Evolutionary conservation across 768 basidiomycete genomes (phyloP).

Genomic region (Lentinus tigrinus): DNA sequence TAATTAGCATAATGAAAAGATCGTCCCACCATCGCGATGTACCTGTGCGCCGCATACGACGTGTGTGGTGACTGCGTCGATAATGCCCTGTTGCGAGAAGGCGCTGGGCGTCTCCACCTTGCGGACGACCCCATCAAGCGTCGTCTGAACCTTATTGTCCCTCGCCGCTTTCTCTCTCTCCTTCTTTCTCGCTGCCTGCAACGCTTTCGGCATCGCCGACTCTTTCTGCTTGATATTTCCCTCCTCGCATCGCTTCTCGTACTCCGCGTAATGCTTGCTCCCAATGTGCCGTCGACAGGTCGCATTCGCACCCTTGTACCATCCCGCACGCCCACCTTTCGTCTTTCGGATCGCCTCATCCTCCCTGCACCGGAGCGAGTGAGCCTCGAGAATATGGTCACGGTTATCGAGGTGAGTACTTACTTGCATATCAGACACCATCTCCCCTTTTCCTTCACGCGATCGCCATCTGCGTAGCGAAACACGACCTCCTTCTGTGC

Average conservation of each 20-base stretch:
- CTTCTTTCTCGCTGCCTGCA: too few relatives aligned
- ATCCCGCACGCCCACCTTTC: not conserved
- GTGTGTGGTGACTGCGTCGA: not conserved
- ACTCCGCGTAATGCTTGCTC: not conserved
- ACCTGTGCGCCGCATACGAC: not conserved
- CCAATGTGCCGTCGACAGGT: not conserved
- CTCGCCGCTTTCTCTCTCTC: not conserved
- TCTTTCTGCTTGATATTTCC: not conserved
- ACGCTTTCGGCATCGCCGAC: too few relatives aligned
- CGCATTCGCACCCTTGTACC: not conserved
- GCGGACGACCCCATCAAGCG: not conserved
- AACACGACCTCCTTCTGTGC: not conserved
- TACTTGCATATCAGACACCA: not conserved
- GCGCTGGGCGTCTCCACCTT: not conserved
- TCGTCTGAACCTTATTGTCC: not conserved
- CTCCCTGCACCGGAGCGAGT: not conserved
- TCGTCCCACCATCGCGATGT: not conserved
- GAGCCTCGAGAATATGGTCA: not conserved
- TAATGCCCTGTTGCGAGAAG: not conserved
- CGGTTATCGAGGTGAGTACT: not conserved
- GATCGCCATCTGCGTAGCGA: not conserved
- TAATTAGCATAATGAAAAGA: too few relatives aligned
- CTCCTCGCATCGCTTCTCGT: not conserved
- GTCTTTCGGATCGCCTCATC: not conserved
- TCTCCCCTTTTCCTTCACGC: not conserved